A percentile compares a stretch with the other conserved stretches of the same genome.
Conservation (phyloP, 2,329 filamentous ascomycete genomes). For the Diaporthe citrichinensis region DNA sequence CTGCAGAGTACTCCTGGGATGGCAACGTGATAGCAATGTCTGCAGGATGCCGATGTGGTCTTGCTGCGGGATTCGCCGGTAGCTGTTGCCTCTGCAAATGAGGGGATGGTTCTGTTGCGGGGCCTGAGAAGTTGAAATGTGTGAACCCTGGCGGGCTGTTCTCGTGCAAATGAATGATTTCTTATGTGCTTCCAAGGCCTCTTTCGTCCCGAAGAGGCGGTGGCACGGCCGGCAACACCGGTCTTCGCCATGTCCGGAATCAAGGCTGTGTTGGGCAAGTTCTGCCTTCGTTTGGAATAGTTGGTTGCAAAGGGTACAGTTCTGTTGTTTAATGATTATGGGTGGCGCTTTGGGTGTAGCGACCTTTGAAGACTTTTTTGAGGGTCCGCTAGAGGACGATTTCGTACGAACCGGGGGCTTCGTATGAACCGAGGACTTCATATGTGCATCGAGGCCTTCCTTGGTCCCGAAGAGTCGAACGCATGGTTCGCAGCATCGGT, state of each 20-base stretch:
- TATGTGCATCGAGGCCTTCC: conserved; percentile 1
- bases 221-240: background rate
- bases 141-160: background rate
- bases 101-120: background rate
- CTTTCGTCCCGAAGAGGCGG: background rate
- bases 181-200: background rate
- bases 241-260: background rate
- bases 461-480: background rate
- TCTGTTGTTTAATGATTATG: background rate
- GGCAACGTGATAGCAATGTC: background rate
- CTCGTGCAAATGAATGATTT: background rate
- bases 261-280: background rate
- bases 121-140: background rate
- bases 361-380: background rate
- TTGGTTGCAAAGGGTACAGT: background rate
- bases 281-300: background rate
- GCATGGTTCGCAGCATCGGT: conserved; percentile 13
- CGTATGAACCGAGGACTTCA: background rate
- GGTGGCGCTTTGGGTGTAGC: too few species aligned
- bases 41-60: background rate
- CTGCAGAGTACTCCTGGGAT: background rate
- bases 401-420: background rate
- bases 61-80: background rate
- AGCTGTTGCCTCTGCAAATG: background rate
- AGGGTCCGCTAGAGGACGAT: background rate